Evolutionary conservation across 2,329 filamentous ascomycete genomes (phyloP), one percentile per base, ranked within the genome.

Genomic region (Diaporthe capsici): DNA sequence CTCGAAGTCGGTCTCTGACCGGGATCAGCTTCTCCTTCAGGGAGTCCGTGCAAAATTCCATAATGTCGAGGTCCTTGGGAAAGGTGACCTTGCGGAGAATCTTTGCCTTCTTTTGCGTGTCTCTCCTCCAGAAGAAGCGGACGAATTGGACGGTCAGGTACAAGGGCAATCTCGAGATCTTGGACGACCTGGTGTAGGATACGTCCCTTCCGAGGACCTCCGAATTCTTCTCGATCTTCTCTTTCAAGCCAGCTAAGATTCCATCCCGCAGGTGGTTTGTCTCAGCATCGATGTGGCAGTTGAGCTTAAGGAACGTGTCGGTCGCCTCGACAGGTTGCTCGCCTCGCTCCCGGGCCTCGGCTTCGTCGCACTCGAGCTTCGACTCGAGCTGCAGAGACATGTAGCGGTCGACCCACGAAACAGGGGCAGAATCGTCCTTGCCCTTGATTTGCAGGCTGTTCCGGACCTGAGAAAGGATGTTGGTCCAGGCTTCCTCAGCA

Each of bases 61-160:
- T 92, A 53, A 95, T 92, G 81, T 99, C 97, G 47, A 99, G 88
- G 85, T 99, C 97, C 70, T 94, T 92, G 9, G 96, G 96, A 83
- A 99, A 99, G 0, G 95, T 96, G 75, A 99, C 97, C 86, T 98
- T 99, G 83, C 96, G 94, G 94, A 99, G 96, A 80, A 99, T 99
- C 90, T 99, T 99, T 79, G 96, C 96, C 89, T 99, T 99, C 88
- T 98, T 98, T 85, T 97, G 94, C 4, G 95, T 95, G 79, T 98
- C 95, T 63, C 94, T 92, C 82, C 98, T 96, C 97, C 97, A 99
- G 87, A 96, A 98, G 87, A 99, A 99, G 78, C 97, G 95, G 74
- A 99, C 94, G 83, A 99, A 98, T 85, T 99, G 97, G 5, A 99
- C 95, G 0, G 97, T 97, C 60, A 99, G 90, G 83, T 99, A 98